Percentiles rank a stretch among this genome's conserved stretches.
phyloP scores from a whole-genome alignment of 2,329 filamentous ascomycete genomes.

The Cladobotryum mycophilum region DNA sequence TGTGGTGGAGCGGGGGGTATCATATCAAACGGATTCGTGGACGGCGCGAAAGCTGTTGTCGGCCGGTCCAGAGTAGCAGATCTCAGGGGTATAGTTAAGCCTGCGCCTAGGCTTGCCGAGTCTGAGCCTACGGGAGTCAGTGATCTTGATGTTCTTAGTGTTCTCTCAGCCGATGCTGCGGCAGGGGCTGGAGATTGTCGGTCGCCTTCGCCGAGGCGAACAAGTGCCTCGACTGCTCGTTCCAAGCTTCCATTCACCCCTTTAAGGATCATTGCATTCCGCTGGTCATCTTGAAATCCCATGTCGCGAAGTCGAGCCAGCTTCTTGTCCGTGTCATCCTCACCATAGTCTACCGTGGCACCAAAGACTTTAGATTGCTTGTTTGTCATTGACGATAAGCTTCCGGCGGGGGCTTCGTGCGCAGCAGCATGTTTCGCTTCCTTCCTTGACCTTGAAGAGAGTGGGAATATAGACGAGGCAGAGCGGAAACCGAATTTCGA shows the following conservation, averaged over 20 bases:
- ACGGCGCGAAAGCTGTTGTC: constrained; percentile 39
- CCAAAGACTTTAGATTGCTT: constrained; percentile 67
- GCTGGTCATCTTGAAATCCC: constrained; percentile 80
- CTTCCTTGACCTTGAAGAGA: constrained; percentile 56
- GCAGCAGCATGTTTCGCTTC: constrained; percentile 30
- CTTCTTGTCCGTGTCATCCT: constrained; percentile 66
- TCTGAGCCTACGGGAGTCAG: constrained; percentile 46
- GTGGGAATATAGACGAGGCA: constrained; percentile 61
- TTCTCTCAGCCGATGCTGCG: constrained; percentile 39
- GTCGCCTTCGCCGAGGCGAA: constrained; percentile 70
- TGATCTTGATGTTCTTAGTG: constrained; percentile 43
- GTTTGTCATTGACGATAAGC: constrained; percentile 41
- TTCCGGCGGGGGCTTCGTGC: constrained; percentile 21
- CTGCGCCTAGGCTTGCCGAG: constrained; percentile 25
- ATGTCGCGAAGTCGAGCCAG: constrained; percentile 74
- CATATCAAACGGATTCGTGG: constrained; percentile 64
- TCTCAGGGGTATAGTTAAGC: constrained; percentile 26
- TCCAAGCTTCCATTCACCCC: constrained; percentile 81
- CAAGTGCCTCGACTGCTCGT: constrained; percentile 75
- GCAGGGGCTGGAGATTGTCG: constrained; percentile 34
- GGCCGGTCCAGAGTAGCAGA: constrained; percentile 25
- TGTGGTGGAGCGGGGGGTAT: constrained; percentile 49
- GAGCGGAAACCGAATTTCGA: constrained; percentile 54
- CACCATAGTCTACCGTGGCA: constrained; percentile 51
- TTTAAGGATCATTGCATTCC: constrained; percentile 75